Evolutionary conservation across 768 basidiomycete species (phyloP).

Genomic region (Galerina marginata): DNA sequence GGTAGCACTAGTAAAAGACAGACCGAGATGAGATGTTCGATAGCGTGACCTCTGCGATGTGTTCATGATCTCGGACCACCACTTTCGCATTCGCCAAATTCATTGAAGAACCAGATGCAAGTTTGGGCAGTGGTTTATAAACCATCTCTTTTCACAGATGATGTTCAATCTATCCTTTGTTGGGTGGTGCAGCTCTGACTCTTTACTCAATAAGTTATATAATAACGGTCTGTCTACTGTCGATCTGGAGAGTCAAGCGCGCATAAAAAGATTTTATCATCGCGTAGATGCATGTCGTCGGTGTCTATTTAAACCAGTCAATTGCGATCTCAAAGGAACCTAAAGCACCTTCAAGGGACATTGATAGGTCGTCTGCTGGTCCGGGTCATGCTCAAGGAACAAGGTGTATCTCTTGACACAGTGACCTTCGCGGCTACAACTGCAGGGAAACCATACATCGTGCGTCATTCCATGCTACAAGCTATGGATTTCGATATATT

Average conservation of each 20-base stretch:
- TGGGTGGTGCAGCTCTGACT: conserved; percentile 5
- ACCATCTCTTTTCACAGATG: conserved; percentile 44
- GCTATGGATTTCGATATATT: background rate
- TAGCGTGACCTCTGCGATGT: background rate
- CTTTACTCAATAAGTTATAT: conserved; percentile 57
- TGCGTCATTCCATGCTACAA: conserved; percentile 35
- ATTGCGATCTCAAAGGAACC: background rate
- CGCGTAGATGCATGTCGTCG: conserved; percentile 80
- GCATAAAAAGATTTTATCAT: conserved; percentile 70
- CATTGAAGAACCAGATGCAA: conserved; percentile 35
- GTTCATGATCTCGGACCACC: background rate
- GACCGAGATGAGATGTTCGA: background rate
- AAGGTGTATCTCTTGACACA: conserved; percentile 50
- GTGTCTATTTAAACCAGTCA: conserved; percentile 20
- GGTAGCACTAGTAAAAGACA: background rate
- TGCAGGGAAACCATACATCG: conserved; percentile 80
- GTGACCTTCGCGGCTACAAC: conserved; percentile 63
- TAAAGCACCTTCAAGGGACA: conserved; percentile 53
- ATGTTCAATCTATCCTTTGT: conserved; percentile 34
- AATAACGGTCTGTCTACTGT: conserved; percentile 60
- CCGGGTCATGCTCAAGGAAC: conserved; percentile 63
- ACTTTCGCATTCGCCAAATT: conserved; percentile 16
- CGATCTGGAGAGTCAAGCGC: conserved; percentile 58
- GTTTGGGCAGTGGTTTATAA: conserved; percentile 52
- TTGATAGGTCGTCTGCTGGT: conserved; percentile 79